phyloP scores from a whole-genome alignment of 345 rosid species.

The Eucalyptus albens region DNA sequence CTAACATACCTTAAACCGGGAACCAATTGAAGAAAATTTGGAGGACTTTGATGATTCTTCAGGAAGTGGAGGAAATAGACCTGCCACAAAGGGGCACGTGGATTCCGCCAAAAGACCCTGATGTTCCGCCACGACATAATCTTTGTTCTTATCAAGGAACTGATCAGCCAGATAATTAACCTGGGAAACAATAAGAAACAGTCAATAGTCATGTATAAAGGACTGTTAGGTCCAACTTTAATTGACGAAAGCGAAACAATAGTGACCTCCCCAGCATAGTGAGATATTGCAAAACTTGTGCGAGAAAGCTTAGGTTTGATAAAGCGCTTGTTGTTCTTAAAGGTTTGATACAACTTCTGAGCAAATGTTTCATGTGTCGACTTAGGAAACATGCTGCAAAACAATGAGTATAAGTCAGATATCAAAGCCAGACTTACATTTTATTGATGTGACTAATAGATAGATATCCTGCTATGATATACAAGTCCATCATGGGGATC shows the following conservation, averaged over 20 bases:
- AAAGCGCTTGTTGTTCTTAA: conserved; percentile 89
- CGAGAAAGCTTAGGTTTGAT: conserved; percentile 98
- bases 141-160: conserved; percentile 98
- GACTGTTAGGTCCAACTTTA: not conserved
- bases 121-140: conserved; percentile 99
- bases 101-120: conserved; percentile 87
- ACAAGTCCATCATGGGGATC: not conserved
- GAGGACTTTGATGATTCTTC: conserved; percentile 93
- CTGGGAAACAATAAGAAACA: conserved; percentile 22
- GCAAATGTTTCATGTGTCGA: conserved; percentile 99
- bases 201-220: not conserved
- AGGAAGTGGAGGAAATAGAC: conserved; percentile 77
- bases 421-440: not conserved
- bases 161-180: conserved; percentile 84
- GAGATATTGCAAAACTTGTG: conserved; percentile 85
- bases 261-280: conserved; percentile 98
- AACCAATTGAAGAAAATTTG: conserved; percentile 95
- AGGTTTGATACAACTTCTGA: conserved; percentile 96
- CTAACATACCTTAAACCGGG: conserved; percentile 85
- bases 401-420: conserved; percentile 7
- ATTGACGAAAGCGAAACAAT: not conserved
- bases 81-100: conserved; percentile 60
- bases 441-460: not conserved
- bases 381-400: conserved; percentile 90
- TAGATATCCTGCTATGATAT: not conserved